A percentile compares a stretch with the other conserved stretches of the same genome.
Evolutionary conservation across 1,284 basidiomycete genomes (phyloP).

Genomic region (Porodaedalea pini): DNA sequence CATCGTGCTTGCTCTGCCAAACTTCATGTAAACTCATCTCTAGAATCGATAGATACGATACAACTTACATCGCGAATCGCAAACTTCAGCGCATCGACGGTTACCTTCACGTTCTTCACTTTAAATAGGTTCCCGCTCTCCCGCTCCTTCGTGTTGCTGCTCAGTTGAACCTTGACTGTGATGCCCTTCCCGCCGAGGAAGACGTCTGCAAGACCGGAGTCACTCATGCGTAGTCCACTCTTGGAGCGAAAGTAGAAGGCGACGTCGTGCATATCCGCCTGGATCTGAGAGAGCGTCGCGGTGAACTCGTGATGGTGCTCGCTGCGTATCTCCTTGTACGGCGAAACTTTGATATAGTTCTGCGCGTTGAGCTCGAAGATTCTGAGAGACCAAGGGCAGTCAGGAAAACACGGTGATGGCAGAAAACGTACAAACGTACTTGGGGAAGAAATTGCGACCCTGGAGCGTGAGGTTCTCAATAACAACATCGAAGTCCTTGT

Average conservation of each 20-base stretch:
- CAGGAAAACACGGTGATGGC: constrained; percentile 13
- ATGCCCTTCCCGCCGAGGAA: constrained; percentile 79
- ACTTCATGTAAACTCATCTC: too few species aligned
- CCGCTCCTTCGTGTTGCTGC: constrained; percentile 4
- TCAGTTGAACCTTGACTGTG: constrained; percentile 61
- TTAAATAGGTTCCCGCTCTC: constrained; percentile 46
- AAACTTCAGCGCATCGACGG: constrained; percentile 85
- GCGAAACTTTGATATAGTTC: constrained; percentile 82
- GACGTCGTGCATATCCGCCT: constrained; percentile 92
- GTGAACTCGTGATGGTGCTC: constrained; percentile 66
- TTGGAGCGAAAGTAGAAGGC: constrained; percentile 85
- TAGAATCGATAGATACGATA: not conserved
- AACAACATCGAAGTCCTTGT: constrained; percentile 47
- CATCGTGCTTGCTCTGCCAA: constrained; percentile 72
- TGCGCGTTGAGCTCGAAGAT: constrained; percentile 77
- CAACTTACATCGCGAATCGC: constrained; percentile 66
- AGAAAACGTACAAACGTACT: constrained; percentile 20
- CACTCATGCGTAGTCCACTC: constrained; percentile 75
- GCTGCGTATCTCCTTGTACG: constrained; percentile 64
- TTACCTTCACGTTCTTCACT: constrained; percentile 75
- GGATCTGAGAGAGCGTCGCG: constrained; percentile 79
- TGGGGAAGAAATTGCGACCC: constrained; percentile 41
- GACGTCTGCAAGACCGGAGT: constrained; percentile 92
- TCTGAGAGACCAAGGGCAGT: constrained; percentile 28
- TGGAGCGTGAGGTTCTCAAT: constrained; percentile 58